Evolutionary conservation across 305 asterid genomes (phyloP).

Genomic region (Solanum hybrid): DNA sequence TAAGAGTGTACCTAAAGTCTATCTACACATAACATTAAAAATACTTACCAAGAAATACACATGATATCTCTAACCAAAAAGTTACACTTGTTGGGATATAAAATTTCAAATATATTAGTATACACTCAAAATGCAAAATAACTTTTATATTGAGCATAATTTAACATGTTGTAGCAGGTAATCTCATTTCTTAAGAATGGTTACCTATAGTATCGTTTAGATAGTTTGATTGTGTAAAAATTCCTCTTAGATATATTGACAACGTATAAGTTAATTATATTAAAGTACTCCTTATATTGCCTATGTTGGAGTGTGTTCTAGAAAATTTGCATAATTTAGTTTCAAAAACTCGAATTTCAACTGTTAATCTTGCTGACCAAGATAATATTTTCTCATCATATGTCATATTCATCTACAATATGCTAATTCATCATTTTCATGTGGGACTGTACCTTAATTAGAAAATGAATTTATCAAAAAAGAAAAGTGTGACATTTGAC

Average conservation of each 20-base stretch:
- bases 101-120: neutral
- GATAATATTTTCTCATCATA: neutral
- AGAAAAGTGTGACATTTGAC: slow-evolving; percentile 7
- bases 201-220: neutral
- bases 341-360: neutral
- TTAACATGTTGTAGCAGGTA: neutral
- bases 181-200: neutral
- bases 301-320: neutral
- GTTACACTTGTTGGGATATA: too few species aligned
- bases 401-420: neutral
- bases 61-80: neutral
- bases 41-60: neutral
- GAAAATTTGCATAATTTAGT: neutral
- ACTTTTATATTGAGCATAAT: too few species aligned
- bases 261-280: neutral
- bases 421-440: slow-evolving; percentile 16
- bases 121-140: neutral
- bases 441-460: slow-evolving; percentile 5
- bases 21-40: neutral
- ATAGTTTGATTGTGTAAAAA: neutral
- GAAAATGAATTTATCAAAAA: neutral
- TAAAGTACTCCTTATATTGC: neutral
- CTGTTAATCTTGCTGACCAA: slow-evolving; percentile 1
- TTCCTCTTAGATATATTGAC: neutral
- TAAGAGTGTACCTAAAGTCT: slow-evolving; percentile 1